Evolutionary conservation across 2,329 filamentous ascomycete species (phyloP).

Genomic region (Aspergillus eucalypticola): DNA sequence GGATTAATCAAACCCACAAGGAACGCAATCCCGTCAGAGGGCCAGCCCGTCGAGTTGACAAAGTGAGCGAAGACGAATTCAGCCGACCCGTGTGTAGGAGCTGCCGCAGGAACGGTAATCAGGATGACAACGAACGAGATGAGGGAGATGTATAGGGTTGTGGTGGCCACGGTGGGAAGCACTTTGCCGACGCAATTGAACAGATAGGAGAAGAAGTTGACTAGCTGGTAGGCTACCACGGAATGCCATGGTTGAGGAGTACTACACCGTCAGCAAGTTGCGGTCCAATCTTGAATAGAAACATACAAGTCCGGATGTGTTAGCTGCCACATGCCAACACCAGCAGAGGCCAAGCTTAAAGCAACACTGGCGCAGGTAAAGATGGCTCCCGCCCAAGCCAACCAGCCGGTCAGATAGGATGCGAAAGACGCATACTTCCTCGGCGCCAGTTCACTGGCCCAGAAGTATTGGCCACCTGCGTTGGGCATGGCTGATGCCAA

Average conservation of each 20-base stretch:
- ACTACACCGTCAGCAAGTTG: slow-evolving; percentile 20
- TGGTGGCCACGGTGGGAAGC: slow-evolving; percentile 41
- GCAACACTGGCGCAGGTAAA: slow-evolving; percentile 57
- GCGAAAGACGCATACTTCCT: slow-evolving; percentile 47
- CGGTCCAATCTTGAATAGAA: not conserved
- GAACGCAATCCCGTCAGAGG: slow-evolving; percentile 50
- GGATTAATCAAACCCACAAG: slow-evolving; percentile 55
- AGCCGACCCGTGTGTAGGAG: slow-evolving; percentile 47
- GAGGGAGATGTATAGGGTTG: slow-evolving; percentile 49
- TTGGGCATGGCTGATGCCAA: slow-evolving; percentile 52
- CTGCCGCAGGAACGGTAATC: slow-evolving; percentile 49
- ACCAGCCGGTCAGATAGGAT: slow-evolving; percentile 53
- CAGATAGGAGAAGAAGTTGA: slow-evolving; percentile 50
- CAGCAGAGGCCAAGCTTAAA: slow-evolving; percentile 49
- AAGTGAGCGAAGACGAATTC: slow-evolving; percentile 56
- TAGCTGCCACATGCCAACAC: slow-evolving; percentile 55
- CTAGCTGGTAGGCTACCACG: slow-evolving; percentile 49
- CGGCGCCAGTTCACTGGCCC: slow-evolving; percentile 51
- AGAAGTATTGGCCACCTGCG: slow-evolving; percentile 55
- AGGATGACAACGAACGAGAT: slow-evolving; percentile 52
- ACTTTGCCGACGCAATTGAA: slow-evolving; percentile 48
- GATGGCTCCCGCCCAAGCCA: slow-evolving; percentile 55
- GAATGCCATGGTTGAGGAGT: slow-evolving; percentile 37
- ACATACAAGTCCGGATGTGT: slow-evolving; percentile 55
- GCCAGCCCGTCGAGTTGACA: slow-evolving; percentile 55